These are phyloP conservation scores for Setaria italica DNA, from an alignment of 202 grass and related monocot genomes.

Conservation along the genomic window DNA sequence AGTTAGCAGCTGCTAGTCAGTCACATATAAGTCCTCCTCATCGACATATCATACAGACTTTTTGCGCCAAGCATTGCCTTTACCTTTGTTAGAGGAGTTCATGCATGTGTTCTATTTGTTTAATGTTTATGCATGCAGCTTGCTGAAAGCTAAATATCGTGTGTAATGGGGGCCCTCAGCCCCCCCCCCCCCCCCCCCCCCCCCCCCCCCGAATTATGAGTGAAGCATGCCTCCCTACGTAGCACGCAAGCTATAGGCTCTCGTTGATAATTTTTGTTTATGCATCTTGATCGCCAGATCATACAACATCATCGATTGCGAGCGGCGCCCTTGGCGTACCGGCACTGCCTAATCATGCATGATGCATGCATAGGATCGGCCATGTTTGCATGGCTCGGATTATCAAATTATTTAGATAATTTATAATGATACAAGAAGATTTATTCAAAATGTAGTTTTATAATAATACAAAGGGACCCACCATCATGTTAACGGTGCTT, in stretches of 20 bases:
- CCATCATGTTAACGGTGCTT: too few relatives aligned
- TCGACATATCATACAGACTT: constrained; percentile 9
- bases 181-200: too few relatives aligned
- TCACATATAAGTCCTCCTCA: background rate
- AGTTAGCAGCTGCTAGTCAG: background rate
- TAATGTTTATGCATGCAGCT: constrained; percentile 1
- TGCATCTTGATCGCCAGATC: background rate
- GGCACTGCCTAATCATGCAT: constrained; percentile 58
- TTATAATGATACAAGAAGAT: too few relatives aligned
- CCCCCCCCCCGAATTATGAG: constrained; percentile 51
- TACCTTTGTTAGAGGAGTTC: background rate
- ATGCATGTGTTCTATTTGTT: background rate
- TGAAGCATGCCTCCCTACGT: constrained; percentile 38
- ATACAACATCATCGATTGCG: constrained; percentile 36
- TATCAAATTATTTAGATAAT: background rate
- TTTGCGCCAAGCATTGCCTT: background rate
- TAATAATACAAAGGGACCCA: too few relatives aligned
- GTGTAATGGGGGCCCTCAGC: constrained; percentile 26
- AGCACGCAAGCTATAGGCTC: constrained; percentile 8
- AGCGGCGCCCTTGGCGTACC: constrained; percentile 52
- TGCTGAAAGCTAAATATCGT: constrained; percentile 20
- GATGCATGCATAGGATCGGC: background rate
- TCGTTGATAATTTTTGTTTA: background rate
- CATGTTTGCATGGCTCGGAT: constrained; percentile 10
- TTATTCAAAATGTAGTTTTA: too few relatives aligned